Conservation (phyloP, 2,329 filamentous ascomycete species). For the Bimuria novae-zelandiae region DNA sequence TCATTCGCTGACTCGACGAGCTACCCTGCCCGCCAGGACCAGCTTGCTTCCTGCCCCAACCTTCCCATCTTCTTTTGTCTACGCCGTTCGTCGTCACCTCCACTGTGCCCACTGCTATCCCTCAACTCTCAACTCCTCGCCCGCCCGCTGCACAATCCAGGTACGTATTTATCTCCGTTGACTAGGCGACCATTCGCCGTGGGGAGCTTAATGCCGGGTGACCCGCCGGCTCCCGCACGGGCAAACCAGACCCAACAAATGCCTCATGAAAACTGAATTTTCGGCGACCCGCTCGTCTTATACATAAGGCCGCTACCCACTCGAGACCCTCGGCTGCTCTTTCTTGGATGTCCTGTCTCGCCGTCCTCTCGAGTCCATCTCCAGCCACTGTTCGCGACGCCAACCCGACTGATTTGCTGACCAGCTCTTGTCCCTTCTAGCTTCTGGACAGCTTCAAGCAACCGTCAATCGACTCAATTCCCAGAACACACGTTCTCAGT, state of each 20-base stretch:
- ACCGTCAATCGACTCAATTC: slow-evolving; percentile 19
- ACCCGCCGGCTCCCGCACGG: slow-evolving; percentile 34
- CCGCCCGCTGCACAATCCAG: slow-evolving; percentile 9
- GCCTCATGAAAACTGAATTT: slow-evolving; percentile 44
- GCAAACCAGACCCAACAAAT: slow-evolving; percentile 39
- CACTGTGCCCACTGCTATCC: slow-evolving; percentile 1
- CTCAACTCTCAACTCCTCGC: background rate
- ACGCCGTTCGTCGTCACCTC: slow-evolving; percentile 6
- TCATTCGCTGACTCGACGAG: slow-evolving; percentile 7
- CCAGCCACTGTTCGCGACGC: slow-evolving; percentile 29
- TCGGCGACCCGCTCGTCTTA: slow-evolving; percentile 35
- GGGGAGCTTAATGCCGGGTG: slow-evolving; percentile 30
- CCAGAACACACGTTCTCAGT: slow-evolving; percentile 24
- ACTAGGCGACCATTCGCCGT: slow-evolving; percentile 27
- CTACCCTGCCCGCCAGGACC: slow-evolving; percentile 3
- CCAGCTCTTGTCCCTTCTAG: slow-evolving; percentile 32
- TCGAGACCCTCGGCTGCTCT: slow-evolving; percentile 21
- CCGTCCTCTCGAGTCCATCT: slow-evolving; percentile 29
- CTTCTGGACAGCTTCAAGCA: slow-evolving; percentile 29
- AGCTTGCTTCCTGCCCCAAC: slow-evolving; percentile 5
- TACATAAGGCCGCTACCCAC: slow-evolving; percentile 33
- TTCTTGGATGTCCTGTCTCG: slow-evolving; percentile 37
- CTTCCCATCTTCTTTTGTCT: background rate
- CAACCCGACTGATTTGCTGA: slow-evolving; percentile 36
- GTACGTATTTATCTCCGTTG: slow-evolving; percentile 36